These are phyloP conservation scores for Erucastrum elatum DNA, from an alignment of 345 rosid species.

Conservation along the genomic window DNA sequence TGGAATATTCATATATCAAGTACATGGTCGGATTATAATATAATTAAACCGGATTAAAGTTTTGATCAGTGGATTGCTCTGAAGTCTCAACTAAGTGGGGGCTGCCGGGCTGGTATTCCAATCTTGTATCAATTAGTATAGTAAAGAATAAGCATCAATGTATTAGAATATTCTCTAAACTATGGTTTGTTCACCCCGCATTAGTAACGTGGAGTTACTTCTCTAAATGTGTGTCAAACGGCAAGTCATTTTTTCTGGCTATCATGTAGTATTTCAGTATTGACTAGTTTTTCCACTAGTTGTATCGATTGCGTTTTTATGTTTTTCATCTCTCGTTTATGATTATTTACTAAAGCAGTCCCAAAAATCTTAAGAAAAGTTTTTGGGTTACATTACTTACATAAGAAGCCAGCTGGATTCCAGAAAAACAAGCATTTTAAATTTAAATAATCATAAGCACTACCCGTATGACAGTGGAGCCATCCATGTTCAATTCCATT, in stretches of 20 bases:
- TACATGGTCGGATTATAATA: background rate
- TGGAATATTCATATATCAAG: background rate
- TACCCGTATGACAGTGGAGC: background rate
- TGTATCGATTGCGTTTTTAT: background rate
- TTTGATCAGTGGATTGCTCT: background rate
- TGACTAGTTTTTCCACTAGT: background rate
- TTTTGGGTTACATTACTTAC: background rate
- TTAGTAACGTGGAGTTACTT: background rate
- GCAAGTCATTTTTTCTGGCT: conserved; percentile 43
- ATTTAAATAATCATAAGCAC: background rate
- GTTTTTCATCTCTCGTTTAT: background rate
- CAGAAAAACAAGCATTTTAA: background rate
- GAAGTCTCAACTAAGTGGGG: conserved; percentile 3
- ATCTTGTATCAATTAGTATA: background rate
- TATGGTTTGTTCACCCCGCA: conserved; percentile 20
- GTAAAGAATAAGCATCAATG: background rate
- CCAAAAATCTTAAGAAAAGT: background rate
- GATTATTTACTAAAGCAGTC: background rate
- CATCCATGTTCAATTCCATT: no score
- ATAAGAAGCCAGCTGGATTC: background rate
- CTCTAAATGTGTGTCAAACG: conserved; percentile 25
- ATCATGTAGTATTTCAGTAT: background rate
- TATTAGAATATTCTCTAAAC: conserved; percentile 7
- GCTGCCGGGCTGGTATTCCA: background rate
- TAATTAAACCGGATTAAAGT: conserved; percentile 2